These are phyloP conservation scores for Cucumis sativus DNA, from an alignment of 306 rosid genomes.

Conservation along the genomic window Cucumber_9930_V3 NC_026660.2:9184001-9184500, in stretches of 20 bases:
- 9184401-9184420: conserved; percentile 13
- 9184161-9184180: conserved; percentile 13
- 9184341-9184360: conserved; percentile 19
- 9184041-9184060: conserved; percentile 21
- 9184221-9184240: conserved; percentile 19
- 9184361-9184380: conserved; percentile 6
- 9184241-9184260: conserved; percentile 14
- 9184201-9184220: conserved; percentile 5
- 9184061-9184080: conserved; percentile 25
- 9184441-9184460: conserved; percentile 13
- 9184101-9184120: background rate
- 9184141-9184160: conserved; percentile 8
- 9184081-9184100: conserved; percentile 20
- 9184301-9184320: conserved; percentile 18
- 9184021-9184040: background rate
- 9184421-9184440: conserved; percentile 8
- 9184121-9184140: conserved; percentile 17
- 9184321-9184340: conserved; percentile 6
- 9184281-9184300: conserved; percentile 17
- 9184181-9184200: conserved; percentile 9
- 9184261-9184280: conserved; percentile 18
- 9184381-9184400: conserved; percentile 5
- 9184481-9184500: conserved; percentile 14
- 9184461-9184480: conserved; percentile 15
- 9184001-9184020: conserved; percentile 16